Evolutionary conservation across 139 green algal genomes (phyloP).

Genomic region (Pseudopediastrum boryanum): DNA sequence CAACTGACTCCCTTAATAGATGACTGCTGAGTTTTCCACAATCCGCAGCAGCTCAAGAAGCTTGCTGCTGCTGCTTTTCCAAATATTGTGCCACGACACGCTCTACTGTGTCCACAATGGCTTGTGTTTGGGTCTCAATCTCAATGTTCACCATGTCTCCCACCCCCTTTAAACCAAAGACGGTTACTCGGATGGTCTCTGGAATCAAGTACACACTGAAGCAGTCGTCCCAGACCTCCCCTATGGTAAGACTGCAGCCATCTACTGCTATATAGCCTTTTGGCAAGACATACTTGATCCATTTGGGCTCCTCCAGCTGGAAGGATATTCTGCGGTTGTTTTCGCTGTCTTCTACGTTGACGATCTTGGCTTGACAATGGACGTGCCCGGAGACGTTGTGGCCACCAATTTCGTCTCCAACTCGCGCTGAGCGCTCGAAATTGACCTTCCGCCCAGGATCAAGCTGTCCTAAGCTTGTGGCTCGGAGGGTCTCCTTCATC

Average conservation of each 20-base stretch:
- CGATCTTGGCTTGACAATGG: slow-evolving; percentile 72
- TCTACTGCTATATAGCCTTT: slow-evolving; percentile 97
- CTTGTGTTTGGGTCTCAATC: slow-evolving; percentile 91
- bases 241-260: slow-evolving; percentile 89
- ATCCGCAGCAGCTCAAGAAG: neutral
- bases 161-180: slow-evolving; percentile 68
- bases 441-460: slow-evolving; percentile 70
- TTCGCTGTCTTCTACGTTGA: slow-evolving; percentile 57
- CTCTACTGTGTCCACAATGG: slow-evolving; percentile 95
- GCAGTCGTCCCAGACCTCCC: slow-evolving; percentile 53
- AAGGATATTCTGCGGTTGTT: slow-evolving; percentile 85
- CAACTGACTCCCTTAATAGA: too few species aligned
- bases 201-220: slow-evolving; percentile 97
- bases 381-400: slow-evolving; percentile 94
- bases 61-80: neutral
- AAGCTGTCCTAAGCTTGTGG: slow-evolving; percentile 85
- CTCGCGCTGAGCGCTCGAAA: slow-evolving; percentile 82
- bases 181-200: slow-evolving; percentile 88
- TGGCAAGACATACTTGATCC: slow-evolving; percentile 93
- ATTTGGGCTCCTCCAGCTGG: slow-evolving; percentile 60
- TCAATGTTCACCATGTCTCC: slow-evolving; percentile 90
- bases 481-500: slow-evolving; percentile 90
- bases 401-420: slow-evolving; percentile 95
- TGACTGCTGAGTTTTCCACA: too few species aligned
- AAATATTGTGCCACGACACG: slow-evolving; percentile 71